phyloP scores from a whole-genome alignment of 192 early-diverging fungal species.

The Coemansia sp. region DNA sequence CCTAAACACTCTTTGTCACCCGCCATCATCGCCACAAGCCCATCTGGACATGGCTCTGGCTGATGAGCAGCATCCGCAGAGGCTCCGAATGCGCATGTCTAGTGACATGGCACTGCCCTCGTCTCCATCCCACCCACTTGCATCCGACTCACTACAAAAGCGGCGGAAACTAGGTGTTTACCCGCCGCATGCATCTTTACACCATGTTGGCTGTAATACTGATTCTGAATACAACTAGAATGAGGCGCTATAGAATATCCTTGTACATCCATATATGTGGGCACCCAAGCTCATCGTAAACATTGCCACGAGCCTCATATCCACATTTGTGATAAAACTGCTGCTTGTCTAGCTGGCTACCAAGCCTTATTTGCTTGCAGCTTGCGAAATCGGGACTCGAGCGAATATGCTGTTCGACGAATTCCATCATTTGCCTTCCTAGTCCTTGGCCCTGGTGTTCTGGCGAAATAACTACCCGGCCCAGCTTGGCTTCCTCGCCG shows the following conservation, averaged over 20 bases:
- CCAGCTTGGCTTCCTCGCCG: constrained; percentile 21
- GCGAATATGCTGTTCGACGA: constrained; percentile 16
- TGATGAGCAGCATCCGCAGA: no score
- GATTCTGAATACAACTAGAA: no score
- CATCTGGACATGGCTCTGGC: background rate
- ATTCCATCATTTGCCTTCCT: constrained; percentile 19
- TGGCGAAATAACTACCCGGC: constrained; percentile 35
- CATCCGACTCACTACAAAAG: no score
- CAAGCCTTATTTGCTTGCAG: constrained; percentile 8
- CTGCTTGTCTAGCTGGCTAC: constrained; percentile 42
- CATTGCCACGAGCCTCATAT: constrained; percentile 21
- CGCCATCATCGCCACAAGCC: constrained; percentile 2
- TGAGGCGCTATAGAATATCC: background rate
- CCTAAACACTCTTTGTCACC: constrained; percentile 8
- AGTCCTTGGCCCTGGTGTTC: constrained; percentile 43
- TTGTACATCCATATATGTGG: constrained; percentile 49
- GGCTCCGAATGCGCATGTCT: no score
- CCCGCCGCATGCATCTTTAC: no score
- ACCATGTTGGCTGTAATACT: no score
- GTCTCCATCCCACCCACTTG: no score
- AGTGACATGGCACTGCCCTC: no score
- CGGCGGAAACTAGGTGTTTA: no score
- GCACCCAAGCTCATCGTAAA: constrained; percentile 34
- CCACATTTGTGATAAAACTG: constrained; percentile 41
- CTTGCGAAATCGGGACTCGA: background rate